A percentile compares a stretch with the other conserved stretches of the same genome.
These are phyloP conservation scores for Microthlaspi erraticum DNA, from an alignment of 345 rosid genomes.

Conservation along the genomic window DNA sequence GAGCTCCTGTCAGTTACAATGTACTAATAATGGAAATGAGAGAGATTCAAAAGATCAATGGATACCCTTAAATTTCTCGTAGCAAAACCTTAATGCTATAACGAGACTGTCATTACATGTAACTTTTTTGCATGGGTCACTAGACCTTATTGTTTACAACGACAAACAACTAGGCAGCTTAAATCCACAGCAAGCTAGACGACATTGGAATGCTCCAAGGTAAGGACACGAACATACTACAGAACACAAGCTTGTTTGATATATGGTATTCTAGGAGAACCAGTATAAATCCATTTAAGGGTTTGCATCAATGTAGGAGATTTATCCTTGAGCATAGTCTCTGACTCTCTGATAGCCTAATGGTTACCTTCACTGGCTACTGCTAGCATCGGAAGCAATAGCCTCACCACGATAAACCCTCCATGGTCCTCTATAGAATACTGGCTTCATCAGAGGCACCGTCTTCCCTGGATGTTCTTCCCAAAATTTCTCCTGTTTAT, in stretches of 20 bases:
- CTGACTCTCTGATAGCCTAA: conserved; percentile 12
- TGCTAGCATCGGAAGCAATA: conserved; percentile 48
- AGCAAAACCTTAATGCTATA: conserved; percentile 12
- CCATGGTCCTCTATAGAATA: conserved; percentile 86
- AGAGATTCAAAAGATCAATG: conserved; percentile 23
- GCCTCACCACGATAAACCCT: conserved; percentile 72
- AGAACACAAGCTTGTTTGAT: neutral
- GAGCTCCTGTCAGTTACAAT: neutral
- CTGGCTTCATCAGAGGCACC: conserved; percentile 83
- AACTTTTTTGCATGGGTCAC: neutral
- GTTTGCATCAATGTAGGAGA: neutral
- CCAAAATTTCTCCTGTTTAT: conserved; percentile 84
- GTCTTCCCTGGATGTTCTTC: conserved; percentile 88
- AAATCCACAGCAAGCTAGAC: neutral
- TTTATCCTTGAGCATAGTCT: conserved; percentile 6
- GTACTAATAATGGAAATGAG: conserved; percentile 37
- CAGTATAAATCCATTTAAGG: neutral
- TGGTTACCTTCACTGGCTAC: conserved; percentile 45
- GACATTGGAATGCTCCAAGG: conserved; percentile 13
- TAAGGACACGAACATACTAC: conserved; percentile 13
- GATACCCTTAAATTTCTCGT: conserved; percentile 35
- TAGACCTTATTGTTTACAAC: conserved; percentile 27
- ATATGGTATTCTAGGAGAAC: conserved; percentile 23
- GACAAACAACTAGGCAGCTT: neutral
- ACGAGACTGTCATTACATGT: conserved; percentile 25